A percentile compares a stretch with the other conserved stretches of the same genome.
phyloP scores from a whole-genome alignment of 805 yeast species.

The Schizosaccharomyces japonicus region DNA sequence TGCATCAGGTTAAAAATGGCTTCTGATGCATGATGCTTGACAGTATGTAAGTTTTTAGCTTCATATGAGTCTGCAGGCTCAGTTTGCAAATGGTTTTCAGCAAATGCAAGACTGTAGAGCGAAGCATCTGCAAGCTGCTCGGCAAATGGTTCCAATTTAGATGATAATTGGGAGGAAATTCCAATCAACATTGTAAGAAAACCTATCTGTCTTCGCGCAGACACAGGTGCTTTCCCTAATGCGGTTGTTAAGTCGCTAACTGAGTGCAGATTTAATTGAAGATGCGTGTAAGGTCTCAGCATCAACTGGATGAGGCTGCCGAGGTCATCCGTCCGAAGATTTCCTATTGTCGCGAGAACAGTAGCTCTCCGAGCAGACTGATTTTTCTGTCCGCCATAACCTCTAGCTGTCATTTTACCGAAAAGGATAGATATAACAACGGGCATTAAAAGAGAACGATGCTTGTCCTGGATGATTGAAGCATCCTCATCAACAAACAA shows the following conservation, averaged over 20 bases:
- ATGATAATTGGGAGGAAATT: conserved; percentile 7
- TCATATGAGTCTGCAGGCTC: neutral
- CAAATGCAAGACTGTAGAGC: conserved; percentile 5
- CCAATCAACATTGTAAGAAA: conserved; percentile 12
- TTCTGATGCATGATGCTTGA: conserved; percentile 46
- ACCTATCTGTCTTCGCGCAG: conserved; percentile 9
- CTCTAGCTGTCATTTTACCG: conserved; percentile 31
- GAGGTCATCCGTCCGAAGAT: conserved; percentile 28
- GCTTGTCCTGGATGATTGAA: conserved; percentile 31
- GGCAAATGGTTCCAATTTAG: conserved; percentile 4
- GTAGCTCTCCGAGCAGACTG: conserved; percentile 54
- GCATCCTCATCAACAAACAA: conserved; percentile 29
- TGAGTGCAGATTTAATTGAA: neutral
- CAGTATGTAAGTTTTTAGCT: conserved; percentile 21
- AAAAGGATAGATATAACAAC: conserved; percentile 52
- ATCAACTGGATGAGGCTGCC: conserved; percentile 26
- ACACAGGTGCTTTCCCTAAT: neutral
- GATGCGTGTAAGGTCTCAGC: neutral
- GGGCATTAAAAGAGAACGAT: conserved; percentile 40
- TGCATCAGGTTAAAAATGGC: conserved; percentile 34
- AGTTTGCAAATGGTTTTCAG: neutral
- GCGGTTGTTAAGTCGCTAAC: neutral
- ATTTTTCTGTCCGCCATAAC: conserved; percentile 33
- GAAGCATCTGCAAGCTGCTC: conserved; percentile 6
- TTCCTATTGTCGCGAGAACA: conserved; percentile 38